phyloP scores from a whole-genome alignment of 441 rosid genomes.

The Erysimum cheiri region DNA sequence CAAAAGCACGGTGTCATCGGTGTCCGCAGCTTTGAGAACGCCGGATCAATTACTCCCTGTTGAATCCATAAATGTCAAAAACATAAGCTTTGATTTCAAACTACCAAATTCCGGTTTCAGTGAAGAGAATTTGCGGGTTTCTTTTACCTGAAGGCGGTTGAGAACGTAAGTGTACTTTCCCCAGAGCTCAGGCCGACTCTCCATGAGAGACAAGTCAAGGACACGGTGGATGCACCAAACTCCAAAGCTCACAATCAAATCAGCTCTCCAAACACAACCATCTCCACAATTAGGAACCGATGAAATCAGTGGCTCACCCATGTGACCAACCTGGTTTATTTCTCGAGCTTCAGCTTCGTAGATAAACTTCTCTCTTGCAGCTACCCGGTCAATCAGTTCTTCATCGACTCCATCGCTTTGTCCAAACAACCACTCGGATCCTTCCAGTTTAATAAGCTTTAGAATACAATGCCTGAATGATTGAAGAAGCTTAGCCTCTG shows the following conservation, averaged over 20 bases:
- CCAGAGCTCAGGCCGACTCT: slow-evolving; percentile 99
- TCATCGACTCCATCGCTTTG: slow-evolving; percentile 90
- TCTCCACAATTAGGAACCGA: slow-evolving; percentile 95
- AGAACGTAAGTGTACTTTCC: slow-evolving; percentile 96
- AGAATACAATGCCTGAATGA: slow-evolving; percentile 78
- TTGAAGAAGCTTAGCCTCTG: slow-evolving; percentile 83
- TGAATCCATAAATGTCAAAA: slow-evolving; percentile 29
- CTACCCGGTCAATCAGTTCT: slow-evolving; percentile 86
- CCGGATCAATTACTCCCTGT: slow-evolving; percentile 88
- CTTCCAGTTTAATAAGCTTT: slow-evolving; percentile 87
- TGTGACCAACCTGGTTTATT: slow-evolving; percentile 51
- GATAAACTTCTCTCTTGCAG: slow-evolving; percentile 84
- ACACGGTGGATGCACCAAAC: slow-evolving; percentile 98
- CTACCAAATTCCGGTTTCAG: slow-evolving; percentile 1
- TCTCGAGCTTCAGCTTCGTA: slow-evolving; percentile 81
- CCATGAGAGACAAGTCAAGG: slow-evolving; percentile 90
- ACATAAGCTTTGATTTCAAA: slow-evolving; percentile 15
- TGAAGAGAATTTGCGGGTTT: neutral
- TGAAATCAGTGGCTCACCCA: slow-evolving; percentile 61
- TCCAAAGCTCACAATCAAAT: slow-evolving; percentile 87
- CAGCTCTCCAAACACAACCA: slow-evolving; percentile 85
- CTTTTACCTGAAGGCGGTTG: slow-evolving; percentile 91
- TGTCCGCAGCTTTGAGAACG: slow-evolving; percentile 78
- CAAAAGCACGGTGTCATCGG: slow-evolving; percentile 86
- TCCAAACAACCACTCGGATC: slow-evolving; percentile 93